A percentile compares a stretch with the other conserved stretches of the same genome.
Evolutionary conservation across 495 filamentous ascomycete species (phyloP).

Genomic region (Podospora comata): DNA sequence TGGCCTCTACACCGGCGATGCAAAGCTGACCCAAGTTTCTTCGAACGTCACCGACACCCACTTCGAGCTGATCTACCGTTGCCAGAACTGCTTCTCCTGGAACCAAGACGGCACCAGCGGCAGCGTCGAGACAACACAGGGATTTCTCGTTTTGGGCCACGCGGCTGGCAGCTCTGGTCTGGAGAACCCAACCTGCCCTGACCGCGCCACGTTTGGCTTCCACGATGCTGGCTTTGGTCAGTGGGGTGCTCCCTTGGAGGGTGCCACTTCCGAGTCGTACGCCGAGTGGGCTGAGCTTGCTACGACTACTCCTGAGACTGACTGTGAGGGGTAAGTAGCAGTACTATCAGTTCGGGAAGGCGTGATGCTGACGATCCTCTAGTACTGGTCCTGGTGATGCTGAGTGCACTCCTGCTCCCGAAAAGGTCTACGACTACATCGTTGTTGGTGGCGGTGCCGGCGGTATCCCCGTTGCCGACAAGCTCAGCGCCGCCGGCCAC

Average conservation of each 20-base stretch:
- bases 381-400: slow-evolving; percentile 9
- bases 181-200: slow-evolving; percentile 29
- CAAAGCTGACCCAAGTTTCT: slow-evolving; percentile 56
- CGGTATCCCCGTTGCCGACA: slow-evolving; percentile 62
- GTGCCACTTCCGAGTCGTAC: slow-evolving; percentile 46
- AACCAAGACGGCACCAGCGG: slow-evolving; percentile 28
- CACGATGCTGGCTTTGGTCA: slow-evolving; percentile 41
- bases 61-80: slow-evolving; percentile 60
- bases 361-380: slow-evolving; percentile 7
- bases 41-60: slow-evolving; percentile 49
- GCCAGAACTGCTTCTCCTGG: slow-evolving; percentile 61
- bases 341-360: neutral
- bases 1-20: slow-evolving; percentile 55
- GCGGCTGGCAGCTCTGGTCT: slow-evolving; percentile 29
- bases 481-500: slow-evolving; percentile 58
- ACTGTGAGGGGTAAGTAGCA: slow-evolving; percentile 38
- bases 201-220: slow-evolving; percentile 36
- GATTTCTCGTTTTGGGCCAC: slow-evolving; percentile 28
- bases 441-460: slow-evolving; percentile 62
- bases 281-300: slow-evolving; percentile 48
- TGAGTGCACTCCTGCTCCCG: slow-evolving; percentile 41
- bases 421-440: slow-evolving; percentile 61
- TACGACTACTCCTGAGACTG: slow-evolving; percentile 33
- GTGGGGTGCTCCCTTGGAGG: slow-evolving; percentile 41
- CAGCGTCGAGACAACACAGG: slow-evolving; percentile 27